Conservation (phyloP, 108 stramenopile species). For the Pseudonitzschia multiseries region DNA sequence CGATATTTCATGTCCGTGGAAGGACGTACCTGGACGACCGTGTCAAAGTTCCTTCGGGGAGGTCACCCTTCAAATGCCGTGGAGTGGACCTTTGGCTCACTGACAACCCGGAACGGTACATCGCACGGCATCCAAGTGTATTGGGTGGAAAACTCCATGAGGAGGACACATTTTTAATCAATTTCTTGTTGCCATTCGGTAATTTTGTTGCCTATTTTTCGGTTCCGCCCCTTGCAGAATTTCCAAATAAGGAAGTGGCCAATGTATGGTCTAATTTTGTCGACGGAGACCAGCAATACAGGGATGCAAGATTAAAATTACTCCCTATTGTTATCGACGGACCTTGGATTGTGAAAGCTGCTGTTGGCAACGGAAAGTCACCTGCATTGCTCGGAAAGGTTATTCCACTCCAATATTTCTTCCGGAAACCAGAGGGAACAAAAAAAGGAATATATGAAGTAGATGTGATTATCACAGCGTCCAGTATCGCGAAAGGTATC, state of each 20-base stretch:
- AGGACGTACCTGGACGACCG: slow-evolving; percentile 71
- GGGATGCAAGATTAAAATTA: slow-evolving; percentile 85
- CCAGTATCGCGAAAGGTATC: slow-evolving; percentile 84
- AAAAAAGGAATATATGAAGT: slow-evolving; percentile 83
- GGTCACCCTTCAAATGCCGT: slow-evolving; percentile 66
- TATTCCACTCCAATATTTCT: slow-evolving; percentile 87
- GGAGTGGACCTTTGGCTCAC: slow-evolving; percentile 90
- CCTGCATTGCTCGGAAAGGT: slow-evolving; percentile 86
- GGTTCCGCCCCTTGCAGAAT: slow-evolving; percentile 63
- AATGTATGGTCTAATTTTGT: slow-evolving; percentile 77
- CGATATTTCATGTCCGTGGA: slow-evolving; percentile 82
- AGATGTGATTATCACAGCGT: slow-evolving; percentile 81
- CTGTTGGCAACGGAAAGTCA: slow-evolving; percentile 85
- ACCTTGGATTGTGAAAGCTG: slow-evolving; percentile 88
- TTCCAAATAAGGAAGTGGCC: slow-evolving; percentile 57
- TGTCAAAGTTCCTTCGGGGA: slow-evolving; percentile 76
- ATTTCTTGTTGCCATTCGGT: slow-evolving; percentile 89
- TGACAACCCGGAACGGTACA: slow-evolving; percentile 83
- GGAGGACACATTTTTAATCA: slow-evolving; percentile 84
- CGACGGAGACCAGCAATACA: slow-evolving; percentile 81
- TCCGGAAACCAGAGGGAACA: slow-evolving; percentile 46
- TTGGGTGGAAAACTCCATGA: slow-evolving; percentile 72
- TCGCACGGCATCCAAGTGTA: slow-evolving; percentile 83
- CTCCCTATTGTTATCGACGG: slow-evolving; percentile 88
- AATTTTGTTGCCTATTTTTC: slow-evolving; percentile 88